A percentile compares a stretch with the other conserved stretches of the same genome.
Conservation (phyloP, 306 rosid species). For the Dryas drummondii region DNA sequence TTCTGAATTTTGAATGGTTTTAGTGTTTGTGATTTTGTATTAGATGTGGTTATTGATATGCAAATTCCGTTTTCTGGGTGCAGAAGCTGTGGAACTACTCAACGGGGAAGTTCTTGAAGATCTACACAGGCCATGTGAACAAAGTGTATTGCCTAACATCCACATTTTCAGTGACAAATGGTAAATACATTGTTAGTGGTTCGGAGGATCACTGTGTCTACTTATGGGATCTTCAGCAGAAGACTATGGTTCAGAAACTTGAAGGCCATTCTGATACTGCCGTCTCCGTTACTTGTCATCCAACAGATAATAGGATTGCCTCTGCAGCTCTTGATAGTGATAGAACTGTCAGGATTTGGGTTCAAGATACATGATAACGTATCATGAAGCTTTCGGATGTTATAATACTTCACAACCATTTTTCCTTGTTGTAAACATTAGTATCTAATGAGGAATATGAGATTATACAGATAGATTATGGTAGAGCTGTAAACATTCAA, state of each 20-base stretch:
- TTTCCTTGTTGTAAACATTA: neutral
- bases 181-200: slow-evolving; percentile 84
- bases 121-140: slow-evolving; percentile 66
- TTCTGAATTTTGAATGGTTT: too few relatives aligned
- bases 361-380: neutral
- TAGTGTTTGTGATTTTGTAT: neutral
- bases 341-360: slow-evolving; percentile 77
- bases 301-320: slow-evolving; percentile 84
- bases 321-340: slow-evolving; percentile 79
- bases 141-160: slow-evolving; percentile 66
- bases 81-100: slow-evolving; percentile 91
- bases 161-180: slow-evolving; percentile 87
- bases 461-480: neutral
- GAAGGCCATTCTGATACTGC: slow-evolving; percentile 89
- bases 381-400: neutral
- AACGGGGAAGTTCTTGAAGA: slow-evolving; percentile 59
- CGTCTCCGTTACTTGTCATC: slow-evolving; percentile 82
- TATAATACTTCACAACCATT: neutral
- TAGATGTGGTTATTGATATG: neutral
- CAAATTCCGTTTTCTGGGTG: slow-evolving; percentile 31
- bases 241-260: slow-evolving; percentile 78
- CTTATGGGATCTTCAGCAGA: slow-evolving; percentile 88
- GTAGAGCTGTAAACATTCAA: neutral
- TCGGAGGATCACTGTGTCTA: slow-evolving; percentile 85
- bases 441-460: neutral